These are phyloP conservation scores for Hippophae tibetana DNA, from an alignment of 306 rosid species.

Conservation along the genomic window DNA sequence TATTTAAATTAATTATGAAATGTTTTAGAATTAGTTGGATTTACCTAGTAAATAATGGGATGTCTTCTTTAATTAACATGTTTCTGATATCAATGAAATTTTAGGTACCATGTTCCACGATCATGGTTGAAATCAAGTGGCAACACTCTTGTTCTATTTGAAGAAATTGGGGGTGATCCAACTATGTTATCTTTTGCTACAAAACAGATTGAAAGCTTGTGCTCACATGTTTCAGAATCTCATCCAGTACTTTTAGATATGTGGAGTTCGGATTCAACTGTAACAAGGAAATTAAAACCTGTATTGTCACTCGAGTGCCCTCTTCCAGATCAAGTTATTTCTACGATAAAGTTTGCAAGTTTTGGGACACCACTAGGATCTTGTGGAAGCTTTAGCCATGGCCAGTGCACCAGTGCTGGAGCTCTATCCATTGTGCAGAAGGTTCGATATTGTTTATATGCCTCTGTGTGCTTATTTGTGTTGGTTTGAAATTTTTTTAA, in stretches of 20 bases:
- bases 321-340: constrained; percentile 54
- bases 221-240: constrained; percentile 69
- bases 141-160: constrained; percentile 70
- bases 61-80: no score
- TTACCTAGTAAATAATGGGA: no score
- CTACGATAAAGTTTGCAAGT: constrained; percentile 82
- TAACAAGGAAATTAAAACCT: constrained; percentile 34
- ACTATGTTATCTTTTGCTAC: constrained; percentile 49
- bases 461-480: background rate
- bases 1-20: no score
- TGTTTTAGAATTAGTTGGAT: no score
- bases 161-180: constrained; percentile 84
- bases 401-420: constrained; percentile 52
- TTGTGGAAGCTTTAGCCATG: constrained; percentile 67
- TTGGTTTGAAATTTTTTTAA: no score
- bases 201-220: constrained; percentile 50
- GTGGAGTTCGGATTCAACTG: constrained; percentile 49
- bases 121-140: constrained; percentile 56
- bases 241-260: constrained; percentile 64
- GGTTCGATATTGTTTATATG: constrained; percentile 25
- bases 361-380: constrained; percentile 71
- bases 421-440: constrained; percentile 60
- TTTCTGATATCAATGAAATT: no score
- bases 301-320: constrained; percentile 64
- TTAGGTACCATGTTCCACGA: constrained; percentile 74